Evolutionary conservation across 768 basidiomycete genomes (phyloP).

Genomic region (Hebeloma cylindrosporum): DNA sequence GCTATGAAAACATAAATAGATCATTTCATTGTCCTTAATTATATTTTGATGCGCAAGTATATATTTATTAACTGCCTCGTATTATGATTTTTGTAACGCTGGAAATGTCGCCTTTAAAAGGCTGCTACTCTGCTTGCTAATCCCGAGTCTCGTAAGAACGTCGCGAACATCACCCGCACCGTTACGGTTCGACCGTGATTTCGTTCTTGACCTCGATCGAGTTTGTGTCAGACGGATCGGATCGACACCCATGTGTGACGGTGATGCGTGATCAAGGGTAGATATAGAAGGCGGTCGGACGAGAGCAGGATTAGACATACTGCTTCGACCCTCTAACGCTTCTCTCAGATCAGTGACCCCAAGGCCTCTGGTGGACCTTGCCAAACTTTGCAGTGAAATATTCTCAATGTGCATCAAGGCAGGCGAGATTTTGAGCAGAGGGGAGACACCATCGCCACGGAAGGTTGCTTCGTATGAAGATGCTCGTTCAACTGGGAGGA

Average conservation of each 20-base stretch:
- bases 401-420: constrained; percentile 92
- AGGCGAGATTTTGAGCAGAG: constrained; percentile 78
- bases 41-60: neutral
- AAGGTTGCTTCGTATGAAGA: constrained; percentile 49
- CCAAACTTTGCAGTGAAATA: constrained; percentile 80
- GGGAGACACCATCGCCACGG: constrained; percentile 68
- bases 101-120: constrained; percentile 75
- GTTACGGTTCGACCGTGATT: constrained; percentile 48
- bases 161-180: constrained; percentile 76
- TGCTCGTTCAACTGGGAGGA: constrained; percentile 19
- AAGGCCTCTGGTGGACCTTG: constrained; percentile 74
- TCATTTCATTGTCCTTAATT: neutral
- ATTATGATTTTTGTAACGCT: constrained; percentile 30
- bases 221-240: constrained; percentile 45
- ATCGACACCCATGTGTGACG: constrained; percentile 45
- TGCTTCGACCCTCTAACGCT: constrained; percentile 82
- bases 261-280: constrained; percentile 69
- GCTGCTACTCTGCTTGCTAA: constrained; percentile 67
- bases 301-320: constrained; percentile 76
- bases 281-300: constrained; percentile 72
- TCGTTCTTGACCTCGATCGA: constrained; percentile 51
- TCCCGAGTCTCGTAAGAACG: constrained; percentile 79
- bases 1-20: too few species aligned
- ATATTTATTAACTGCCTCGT: too few species aligned
- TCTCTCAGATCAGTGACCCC: constrained; percentile 89